Percentiles rank a stretch among this genome's conserved stretches.
These are phyloP conservation scores for Endocalyx cinctus DNA, from an alignment of 2,329 filamentous ascomycete species.

Conservation along the genomic window DNA sequence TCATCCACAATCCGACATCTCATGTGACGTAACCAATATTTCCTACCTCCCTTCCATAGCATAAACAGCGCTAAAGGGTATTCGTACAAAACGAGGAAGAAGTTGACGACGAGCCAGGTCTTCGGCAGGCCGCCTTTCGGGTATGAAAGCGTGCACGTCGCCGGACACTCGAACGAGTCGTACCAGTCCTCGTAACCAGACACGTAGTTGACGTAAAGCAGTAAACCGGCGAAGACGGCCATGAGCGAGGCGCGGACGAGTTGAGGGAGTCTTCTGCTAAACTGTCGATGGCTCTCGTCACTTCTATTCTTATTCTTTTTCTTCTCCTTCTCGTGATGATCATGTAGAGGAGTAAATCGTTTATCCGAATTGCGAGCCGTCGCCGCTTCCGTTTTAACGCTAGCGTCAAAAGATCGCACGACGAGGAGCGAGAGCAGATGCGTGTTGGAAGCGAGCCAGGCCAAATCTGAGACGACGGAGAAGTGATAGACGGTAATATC, in stretches of 20 bases:
- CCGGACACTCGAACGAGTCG: conserved; percentile 5
- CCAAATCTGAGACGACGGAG: conserved; percentile 18
- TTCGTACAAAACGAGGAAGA: conserved; percentile 1
- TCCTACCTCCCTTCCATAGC: background rate
- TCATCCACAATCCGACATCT: background rate
- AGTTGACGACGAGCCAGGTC: conserved; percentile 3
- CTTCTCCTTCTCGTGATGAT: no score
- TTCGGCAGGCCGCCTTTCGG: conserved; percentile 1
- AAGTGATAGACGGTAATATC: conserved; percentile 20
- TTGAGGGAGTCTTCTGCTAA: background rate
- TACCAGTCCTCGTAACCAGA: conserved; percentile 4
- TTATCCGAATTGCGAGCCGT: background rate
- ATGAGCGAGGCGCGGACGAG: conserved; percentile 5
- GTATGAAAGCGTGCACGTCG: conserved; percentile 1
- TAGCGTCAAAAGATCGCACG: conserved; percentile 5
- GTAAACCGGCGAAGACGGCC: background rate
- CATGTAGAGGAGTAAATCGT: no score
- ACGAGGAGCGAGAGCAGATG: conserved; percentile 15
- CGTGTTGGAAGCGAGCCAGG: conserved; percentile 18
- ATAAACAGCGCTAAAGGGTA: background rate
- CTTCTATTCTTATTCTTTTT: no score
- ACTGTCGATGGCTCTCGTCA: background rate
- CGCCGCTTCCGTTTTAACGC: conserved; percentile 7
- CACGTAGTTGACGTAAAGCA: conserved; percentile 5
- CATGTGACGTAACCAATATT: conserved; percentile 1